A percentile compares a stretch with the other conserved stretches of the same genome.
phyloP scores from a whole-genome alignment of 2,329 filamentous ascomycete genomes.

The Alternaria arborescens region DNA sequence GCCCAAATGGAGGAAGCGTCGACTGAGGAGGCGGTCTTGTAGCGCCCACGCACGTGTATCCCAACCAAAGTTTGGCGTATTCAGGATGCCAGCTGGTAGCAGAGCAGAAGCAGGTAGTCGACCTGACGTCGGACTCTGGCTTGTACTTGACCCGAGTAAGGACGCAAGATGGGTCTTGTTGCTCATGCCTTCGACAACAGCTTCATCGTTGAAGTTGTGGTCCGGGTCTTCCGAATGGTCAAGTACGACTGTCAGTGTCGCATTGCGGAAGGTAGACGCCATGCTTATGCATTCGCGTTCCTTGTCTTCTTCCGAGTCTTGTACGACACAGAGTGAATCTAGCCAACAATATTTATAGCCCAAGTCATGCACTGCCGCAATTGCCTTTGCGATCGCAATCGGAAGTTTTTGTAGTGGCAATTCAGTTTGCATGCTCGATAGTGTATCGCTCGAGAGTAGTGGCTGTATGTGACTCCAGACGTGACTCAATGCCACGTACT shows the following conservation, averaged over 20 bases:
- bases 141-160: not conserved
- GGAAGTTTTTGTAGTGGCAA: conserved; percentile 33
- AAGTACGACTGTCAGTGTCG: conserved; percentile 43
- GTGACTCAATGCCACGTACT: conserved; percentile 45
- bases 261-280: conserved; percentile 47
- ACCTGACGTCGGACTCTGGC: not conserved
- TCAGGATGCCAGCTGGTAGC: conserved; percentile 25
- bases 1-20: conserved; percentile 44
- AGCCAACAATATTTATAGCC: conserved; percentile 47
- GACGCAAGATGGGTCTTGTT: not conserved
- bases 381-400: conserved; percentile 36
- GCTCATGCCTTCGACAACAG: not conserved
- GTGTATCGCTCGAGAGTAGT: conserved; percentile 29
- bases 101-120: conserved; percentile 21
- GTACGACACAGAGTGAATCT: conserved; percentile 47
- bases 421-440: conserved; percentile 23
- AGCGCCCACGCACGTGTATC: conserved; percentile 49
- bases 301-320: conserved; percentile 45
- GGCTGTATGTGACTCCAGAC: conserved; percentile 34
- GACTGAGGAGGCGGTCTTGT: conserved; percentile 49
- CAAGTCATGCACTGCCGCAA: conserved; percentile 34
- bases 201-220: not conserved
- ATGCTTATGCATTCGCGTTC: conserved; percentile 41
- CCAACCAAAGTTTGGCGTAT: conserved; percentile 39
- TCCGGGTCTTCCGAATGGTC: conserved; percentile 22